Conservation (phyloP, 768 basidiomycete genomes). For the Mycena albidolilacea region DNA sequence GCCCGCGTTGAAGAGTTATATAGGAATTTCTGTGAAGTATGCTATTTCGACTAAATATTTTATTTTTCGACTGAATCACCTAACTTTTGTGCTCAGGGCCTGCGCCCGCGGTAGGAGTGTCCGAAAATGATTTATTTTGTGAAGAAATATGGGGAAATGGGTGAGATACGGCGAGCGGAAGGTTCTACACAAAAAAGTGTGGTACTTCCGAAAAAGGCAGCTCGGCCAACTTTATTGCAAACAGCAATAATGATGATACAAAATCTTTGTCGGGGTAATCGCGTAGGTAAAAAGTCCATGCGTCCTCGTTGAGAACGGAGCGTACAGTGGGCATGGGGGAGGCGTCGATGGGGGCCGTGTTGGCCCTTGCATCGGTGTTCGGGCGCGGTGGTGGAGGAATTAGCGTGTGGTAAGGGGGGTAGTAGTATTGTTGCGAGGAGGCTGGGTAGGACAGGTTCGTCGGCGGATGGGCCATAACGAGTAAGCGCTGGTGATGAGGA, state of each 20-base stretch:
- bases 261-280: slow-evolving; percentile 48
- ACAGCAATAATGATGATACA: slow-evolving; percentile 36
- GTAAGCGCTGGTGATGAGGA: background rate
- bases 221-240: too few species aligned
- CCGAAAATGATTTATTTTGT: too few species aligned
- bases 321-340: background rate
- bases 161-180: too few species aligned
- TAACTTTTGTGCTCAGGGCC: too few species aligned
- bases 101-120: too few species aligned
- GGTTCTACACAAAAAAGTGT: too few species aligned
- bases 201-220: too few species aligned
- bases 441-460: background rate
- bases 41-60: too few species aligned
- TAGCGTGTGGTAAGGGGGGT: background rate
- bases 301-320: slow-evolving; percentile 1
- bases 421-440: background rate
- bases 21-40: too few species aligned
- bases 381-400: background rate
- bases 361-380: background rate
- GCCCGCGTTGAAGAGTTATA: too few species aligned
- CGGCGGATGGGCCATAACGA: background rate
- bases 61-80: too few species aligned
- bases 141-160: too few species aligned
- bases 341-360: background rate
- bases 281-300: slow-evolving; percentile 43